Evolutionary conservation across 2,329 filamentous ascomycete genomes (phyloP).

Genomic region (Neonectria magnoliae): DNA sequence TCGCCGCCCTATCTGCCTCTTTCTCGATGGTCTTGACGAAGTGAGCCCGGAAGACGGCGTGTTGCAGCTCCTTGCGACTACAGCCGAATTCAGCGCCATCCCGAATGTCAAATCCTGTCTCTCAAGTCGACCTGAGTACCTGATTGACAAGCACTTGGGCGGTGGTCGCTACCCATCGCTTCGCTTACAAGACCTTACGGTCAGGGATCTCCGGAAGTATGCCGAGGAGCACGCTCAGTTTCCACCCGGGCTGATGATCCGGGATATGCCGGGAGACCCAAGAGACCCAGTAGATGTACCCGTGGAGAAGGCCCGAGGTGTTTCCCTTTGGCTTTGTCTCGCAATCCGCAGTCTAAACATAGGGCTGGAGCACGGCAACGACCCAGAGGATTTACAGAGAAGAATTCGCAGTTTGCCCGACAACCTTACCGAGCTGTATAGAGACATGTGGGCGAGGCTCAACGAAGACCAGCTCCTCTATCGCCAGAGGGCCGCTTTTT

Average conservation of each 20-base stretch:
- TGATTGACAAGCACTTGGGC: not conserved
- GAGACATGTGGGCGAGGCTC: conserved; percentile 17
- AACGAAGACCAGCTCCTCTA: conserved; percentile 7
- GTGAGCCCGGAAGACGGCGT: not conserved
- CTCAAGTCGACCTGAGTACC: conserved; percentile 11
- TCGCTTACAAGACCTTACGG: conserved; percentile 10
- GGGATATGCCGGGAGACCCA: not conserved
- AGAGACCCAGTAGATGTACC: not conserved
- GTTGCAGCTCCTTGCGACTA: not conserved
- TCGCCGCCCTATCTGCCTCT: conserved; percentile 17
- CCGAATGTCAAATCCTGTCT: conserved; percentile 14
- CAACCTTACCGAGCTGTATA: conserved; percentile 1
- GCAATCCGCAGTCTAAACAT: not conserved
- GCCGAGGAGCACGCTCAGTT: not conserved
- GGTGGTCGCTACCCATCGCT: not conserved
- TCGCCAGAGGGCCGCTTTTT: not conserved
- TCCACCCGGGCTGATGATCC: not conserved
- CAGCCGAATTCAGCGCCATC: not conserved
- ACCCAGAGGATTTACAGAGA: not conserved
- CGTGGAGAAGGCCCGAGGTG: conserved; percentile 1
- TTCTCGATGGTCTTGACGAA: conserved; percentile 35
- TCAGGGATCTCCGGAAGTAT: not conserved
- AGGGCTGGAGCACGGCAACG: conserved; percentile 2
- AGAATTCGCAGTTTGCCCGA: not conserved
- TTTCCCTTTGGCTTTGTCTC: conserved; percentile 15